Percentiles rank a stretch among this genome's conserved stretches.
Conservation (phyloP, 192 early-diverging fungal genomes). For the Backusella tuberculispora region DNA sequence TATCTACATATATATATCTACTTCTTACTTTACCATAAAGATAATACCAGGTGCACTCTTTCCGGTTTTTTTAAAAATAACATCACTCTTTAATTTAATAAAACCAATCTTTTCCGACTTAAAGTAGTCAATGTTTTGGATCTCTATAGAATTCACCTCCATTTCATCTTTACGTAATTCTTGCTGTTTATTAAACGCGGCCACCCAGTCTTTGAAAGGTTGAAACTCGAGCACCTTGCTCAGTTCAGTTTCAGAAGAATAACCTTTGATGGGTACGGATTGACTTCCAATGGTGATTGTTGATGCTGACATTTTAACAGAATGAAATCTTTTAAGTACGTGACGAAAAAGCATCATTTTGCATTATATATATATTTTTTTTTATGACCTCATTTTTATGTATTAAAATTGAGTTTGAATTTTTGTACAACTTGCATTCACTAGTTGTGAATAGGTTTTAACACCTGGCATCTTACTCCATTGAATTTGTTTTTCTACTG, state of each 20-base stretch:
- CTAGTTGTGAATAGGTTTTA: too few species aligned
- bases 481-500: too few species aligned
- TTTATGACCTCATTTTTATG: too few species aligned
- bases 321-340: neutral
- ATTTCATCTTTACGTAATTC: conserved; percentile 36
- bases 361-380: too few species aligned
- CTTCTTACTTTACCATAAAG: conserved; percentile 62
- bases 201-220: conserved; percentile 63
- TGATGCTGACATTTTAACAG: conserved; percentile 15
- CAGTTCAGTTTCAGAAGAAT: conserved; percentile 22
- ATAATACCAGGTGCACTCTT: conserved; percentile 70
- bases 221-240: conserved; percentile 51
- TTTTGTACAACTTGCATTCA: too few species aligned
- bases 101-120: conserved; percentile 68
- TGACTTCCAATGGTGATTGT: conserved; percentile 25
- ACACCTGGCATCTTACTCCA: too few species aligned
- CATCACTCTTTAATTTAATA: conserved; percentile 69
- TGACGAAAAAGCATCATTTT: too few species aligned
- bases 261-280: conserved; percentile 28
- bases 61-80: conserved; percentile 49
- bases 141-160: conserved; percentile 51
- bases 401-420: too few species aligned
- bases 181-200: conserved; percentile 45
- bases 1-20: too few species aligned
- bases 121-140: conserved; percentile 82